A percentile compares a stretch with the other conserved stretches of the same genome.
Evolutionary conservation across 108 stramenopile genomes (phyloP).

Genomic region (Discostella stelligeroides): DNA sequence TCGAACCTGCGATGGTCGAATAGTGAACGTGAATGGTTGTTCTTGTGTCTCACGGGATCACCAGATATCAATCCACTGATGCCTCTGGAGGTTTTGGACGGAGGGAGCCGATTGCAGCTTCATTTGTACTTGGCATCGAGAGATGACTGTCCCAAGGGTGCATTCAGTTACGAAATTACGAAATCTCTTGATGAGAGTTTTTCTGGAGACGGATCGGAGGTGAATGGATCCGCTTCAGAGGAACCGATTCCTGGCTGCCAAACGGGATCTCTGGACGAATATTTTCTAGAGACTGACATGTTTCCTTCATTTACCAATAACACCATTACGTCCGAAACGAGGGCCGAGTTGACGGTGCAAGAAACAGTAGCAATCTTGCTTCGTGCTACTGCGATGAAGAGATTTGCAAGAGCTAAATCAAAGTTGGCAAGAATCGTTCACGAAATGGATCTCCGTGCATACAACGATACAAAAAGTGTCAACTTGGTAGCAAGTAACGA

Average conservation of each 20-base stretch:
- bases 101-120: slow-evolving; percentile 38
- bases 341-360: slow-evolving; percentile 63
- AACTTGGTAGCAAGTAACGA: slow-evolving; percentile 14
- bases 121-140: slow-evolving; percentile 31
- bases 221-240: slow-evolving; percentile 1
- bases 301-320: slow-evolving; percentile 38
- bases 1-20: slow-evolving; percentile 60
- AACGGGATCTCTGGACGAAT: slow-evolving; percentile 41
- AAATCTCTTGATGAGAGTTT: neutral
- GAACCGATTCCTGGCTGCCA: slow-evolving; percentile 9
- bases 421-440: slow-evolving; percentile 29
- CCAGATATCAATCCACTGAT: slow-evolving; percentile 41
- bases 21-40: slow-evolving; percentile 71
- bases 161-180: slow-evolving; percentile 28
- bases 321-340: slow-evolving; percentile 37
- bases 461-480: neutral
- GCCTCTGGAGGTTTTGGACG: slow-evolving; percentile 40
- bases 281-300: slow-evolving; percentile 47
- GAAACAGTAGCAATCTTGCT: slow-evolving; percentile 58
- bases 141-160: slow-evolving; percentile 49
- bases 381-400: slow-evolving; percentile 48
- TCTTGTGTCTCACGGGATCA: slow-evolving; percentile 59
- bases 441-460: slow-evolving; percentile 30
- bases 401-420: slow-evolving; percentile 37
- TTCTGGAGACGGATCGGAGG: neutral